Conservation (phyloP, 306 rosid genomes). For the Amphicarpaea edgeworthii region DNA sequence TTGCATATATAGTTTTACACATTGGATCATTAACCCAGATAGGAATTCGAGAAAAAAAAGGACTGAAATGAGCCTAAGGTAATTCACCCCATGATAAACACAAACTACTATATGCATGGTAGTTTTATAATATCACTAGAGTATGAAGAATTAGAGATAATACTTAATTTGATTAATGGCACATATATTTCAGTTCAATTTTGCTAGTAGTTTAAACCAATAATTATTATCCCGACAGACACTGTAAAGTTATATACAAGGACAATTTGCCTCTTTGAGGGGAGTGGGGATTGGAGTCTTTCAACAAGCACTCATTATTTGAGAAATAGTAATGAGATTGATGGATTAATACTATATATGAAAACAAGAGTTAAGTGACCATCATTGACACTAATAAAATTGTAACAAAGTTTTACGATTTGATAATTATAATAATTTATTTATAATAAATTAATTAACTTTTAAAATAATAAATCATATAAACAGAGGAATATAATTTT, state of each 20-base stretch:
- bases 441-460: too few species aligned
- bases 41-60: not conserved
- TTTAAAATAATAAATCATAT: too few species aligned
- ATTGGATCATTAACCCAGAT: not conserved
- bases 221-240: not conserved
- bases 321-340: constrained; percentile 7
- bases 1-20: not conserved
- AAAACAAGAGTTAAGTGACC: constrained; percentile 11
- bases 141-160: not conserved
- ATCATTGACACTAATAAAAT: too few species aligned
- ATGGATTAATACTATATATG: constrained; percentile 29
- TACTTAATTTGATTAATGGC: not conserved
- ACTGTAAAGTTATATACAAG: constrained; percentile 5
- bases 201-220: not conserved
- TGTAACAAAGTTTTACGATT: too few species aligned
- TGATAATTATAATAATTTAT: too few species aligned
- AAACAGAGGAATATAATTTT: too few species aligned
- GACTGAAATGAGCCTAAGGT: not conserved
- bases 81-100: not conserved
- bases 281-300: constrained; percentile 40
- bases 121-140: not conserved
- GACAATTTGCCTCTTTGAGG: constrained; percentile 37
- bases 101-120: not conserved
- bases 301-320: constrained; percentile 21
- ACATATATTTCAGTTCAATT: not conserved